These are phyloP conservation scores for Uronychia binucleata DNA, from an alignment of 73 alveolate genomes.

Conservation along the genomic window DNA sequence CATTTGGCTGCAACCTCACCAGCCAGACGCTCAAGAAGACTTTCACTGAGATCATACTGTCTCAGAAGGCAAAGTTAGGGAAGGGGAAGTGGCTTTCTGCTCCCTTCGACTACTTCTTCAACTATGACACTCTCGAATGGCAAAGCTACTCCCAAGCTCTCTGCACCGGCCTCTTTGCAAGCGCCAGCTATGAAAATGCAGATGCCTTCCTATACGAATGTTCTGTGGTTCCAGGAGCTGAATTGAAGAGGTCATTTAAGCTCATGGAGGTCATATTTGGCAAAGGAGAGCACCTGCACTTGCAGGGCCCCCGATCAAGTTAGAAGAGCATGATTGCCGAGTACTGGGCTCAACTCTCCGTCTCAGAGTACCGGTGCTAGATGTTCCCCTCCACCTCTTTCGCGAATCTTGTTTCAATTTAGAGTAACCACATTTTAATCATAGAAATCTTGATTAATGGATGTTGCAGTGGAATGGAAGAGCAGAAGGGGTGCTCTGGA, in stretches of 20 bases:
- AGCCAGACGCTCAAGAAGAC: background rate
- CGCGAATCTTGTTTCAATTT: background rate
- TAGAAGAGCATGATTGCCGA: conserved; percentile 4
- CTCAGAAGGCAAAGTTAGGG: background rate
- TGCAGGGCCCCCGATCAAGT: background rate
- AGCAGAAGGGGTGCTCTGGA: no score
- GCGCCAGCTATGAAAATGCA: background rate
- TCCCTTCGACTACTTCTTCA: background rate
- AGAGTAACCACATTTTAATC: no score
- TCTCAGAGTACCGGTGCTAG: background rate
- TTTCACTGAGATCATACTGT: background rate
- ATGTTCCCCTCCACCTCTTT: background rate
- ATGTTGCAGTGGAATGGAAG: no score
- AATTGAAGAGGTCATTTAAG: conserved; percentile 13
- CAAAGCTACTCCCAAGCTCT: background rate
- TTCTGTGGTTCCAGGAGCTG: background rate
- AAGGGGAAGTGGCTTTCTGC: background rate
- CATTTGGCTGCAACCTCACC: background rate
- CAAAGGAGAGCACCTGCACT: conserved; percentile 5
- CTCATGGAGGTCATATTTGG: conserved; percentile 8
- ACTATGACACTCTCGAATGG: background rate
- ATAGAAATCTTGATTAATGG: no score
- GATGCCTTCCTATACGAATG: background rate
- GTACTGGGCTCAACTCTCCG: conserved; percentile 22
- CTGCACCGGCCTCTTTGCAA: background rate